Base-by-base conservation (phyloP, 106 monocot genomes). In the Dioscorea alata region DNA sequence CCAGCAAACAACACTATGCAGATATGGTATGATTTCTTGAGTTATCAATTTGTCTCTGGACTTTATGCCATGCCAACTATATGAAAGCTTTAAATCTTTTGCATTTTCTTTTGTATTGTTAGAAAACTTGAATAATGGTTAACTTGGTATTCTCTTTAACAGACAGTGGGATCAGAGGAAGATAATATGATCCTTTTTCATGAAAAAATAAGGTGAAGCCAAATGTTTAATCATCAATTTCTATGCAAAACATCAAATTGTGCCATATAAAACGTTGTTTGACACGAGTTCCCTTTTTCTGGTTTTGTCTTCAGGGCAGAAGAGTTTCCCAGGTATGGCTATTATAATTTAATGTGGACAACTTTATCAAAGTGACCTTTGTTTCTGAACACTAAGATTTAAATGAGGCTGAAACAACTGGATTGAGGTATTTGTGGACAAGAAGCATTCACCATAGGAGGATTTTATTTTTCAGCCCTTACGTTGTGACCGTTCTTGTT, bases 91-190 rank as follows among this genome's bases (percentile, higher is more conserved):
- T 61, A 13, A 4, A 23, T 61, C 28, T 15, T 23, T 23, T 23
- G 24, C 24, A 2, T 23, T 0, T 7, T 61, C 61, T 61, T 3
- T 61, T 61, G 13, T 56, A 56, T 18, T 56, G 9, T 42, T 8
- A 23, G 59, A 62, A 62, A 63, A 34, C 34, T 63, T 33, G 15
- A 4, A 12, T 59, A 22, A 7, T 6, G 4, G 23, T 22, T 22
- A 59, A 22, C 58, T 51, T 25, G 5, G 49, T 73, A 17, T 4
- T 10, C 8, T 68, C 8, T 68, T 16, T 54, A 54, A 32, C 83
- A 97, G 97, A 54, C 90, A 12, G 84, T 97, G 48, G 92, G 89
- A 57, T 87, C 89, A 50, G 89, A 92, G 73, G 97, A 97, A 77
- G 97, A 97, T 64, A 97, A 97, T 63, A 67, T 71, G 32, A 87